Evolutionary conservation across 306 rosid species (phyloP).

Genomic region (Hippophae gyantsensis): DNA sequence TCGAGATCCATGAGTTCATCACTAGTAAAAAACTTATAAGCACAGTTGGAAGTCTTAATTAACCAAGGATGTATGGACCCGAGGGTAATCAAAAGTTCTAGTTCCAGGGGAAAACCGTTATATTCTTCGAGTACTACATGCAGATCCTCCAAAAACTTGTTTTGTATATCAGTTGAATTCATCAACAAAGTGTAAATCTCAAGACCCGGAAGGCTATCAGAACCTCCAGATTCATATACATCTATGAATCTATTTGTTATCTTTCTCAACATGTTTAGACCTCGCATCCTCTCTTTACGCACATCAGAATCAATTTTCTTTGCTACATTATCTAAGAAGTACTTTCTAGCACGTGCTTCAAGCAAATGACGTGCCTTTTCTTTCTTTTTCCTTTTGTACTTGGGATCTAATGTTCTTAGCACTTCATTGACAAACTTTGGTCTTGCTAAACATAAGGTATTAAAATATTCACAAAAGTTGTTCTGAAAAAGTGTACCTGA

Average conservation of each 20-base stretch:
- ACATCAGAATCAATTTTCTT: slow-evolving; percentile 65
- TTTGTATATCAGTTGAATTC: slow-evolving; percentile 74
- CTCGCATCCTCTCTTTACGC: slow-evolving; percentile 57
- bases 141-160: slow-evolving; percentile 45
- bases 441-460: slow-evolving; percentile 87
- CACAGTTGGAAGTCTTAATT: slow-evolving; percentile 60
- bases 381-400: slow-evolving; percentile 37
- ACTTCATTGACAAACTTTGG: slow-evolving; percentile 70
- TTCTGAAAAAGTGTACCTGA: slow-evolving; percentile 95
- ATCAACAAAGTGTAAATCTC: slow-evolving; percentile 83
- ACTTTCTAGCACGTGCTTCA: slow-evolving; percentile 74
- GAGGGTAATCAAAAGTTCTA: slow-evolving; percentile 87
- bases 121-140: slow-evolving; percentile 41
- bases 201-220: slow-evolving; percentile 79
- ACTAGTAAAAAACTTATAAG: slow-evolving; percentile 43
- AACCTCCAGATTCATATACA: slow-evolving; percentile 73
- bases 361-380: slow-evolving; percentile 34
- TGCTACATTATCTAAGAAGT: slow-evolving; percentile 73
- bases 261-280: slow-evolving; percentile 73
- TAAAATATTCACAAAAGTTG: slow-evolving; percentile 87
- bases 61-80: slow-evolving; percentile 98
- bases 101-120: slow-evolving; percentile 71
- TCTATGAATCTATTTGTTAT: slow-evolving; percentile 74
- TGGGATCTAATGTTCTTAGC: slow-evolving; percentile 58
- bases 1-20: slow-evolving; percentile 50